phyloP scores from a whole-genome alignment of 2,329 filamentous ascomycete genomes.

The Chaetomiaceae sp. region DNA sequence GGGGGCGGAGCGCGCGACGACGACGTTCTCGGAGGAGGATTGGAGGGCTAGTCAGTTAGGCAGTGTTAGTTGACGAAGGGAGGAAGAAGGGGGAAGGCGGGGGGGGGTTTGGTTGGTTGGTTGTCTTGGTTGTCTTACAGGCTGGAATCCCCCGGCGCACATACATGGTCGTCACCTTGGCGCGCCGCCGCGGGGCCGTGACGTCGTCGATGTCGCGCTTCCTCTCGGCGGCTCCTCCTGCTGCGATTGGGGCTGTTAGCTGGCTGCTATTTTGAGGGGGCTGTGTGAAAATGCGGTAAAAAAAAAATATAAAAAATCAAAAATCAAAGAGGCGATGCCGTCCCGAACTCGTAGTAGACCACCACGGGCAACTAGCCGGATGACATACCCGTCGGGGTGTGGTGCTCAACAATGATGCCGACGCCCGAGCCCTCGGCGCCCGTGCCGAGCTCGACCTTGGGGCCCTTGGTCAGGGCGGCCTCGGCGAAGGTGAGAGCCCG shows the following conservation, averaged over 20 bases:
- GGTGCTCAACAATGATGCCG: constrained; percentile 35
- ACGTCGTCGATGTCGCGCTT: constrained; percentile 22
- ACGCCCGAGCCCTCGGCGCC: constrained; percentile 39
- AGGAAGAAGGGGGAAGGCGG: neutral
- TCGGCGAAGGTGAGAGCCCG: constrained; percentile 44
- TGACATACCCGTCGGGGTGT: constrained; percentile 23
- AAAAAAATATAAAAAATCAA: no score
- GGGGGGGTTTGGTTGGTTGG: neutral
- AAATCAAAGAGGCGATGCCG: no score
- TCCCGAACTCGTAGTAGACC: no score
- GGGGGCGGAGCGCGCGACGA: constrained; percentile 11
- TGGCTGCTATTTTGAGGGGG: no score
- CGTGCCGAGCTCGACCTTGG: constrained; percentile 47
- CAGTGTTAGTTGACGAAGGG: neutral
- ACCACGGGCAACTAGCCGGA: neutral
- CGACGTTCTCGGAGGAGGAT: constrained; percentile 21
- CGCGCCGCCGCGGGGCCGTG: constrained; percentile 33
- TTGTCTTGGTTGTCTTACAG: constrained; percentile 31
- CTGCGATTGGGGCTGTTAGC: no score
- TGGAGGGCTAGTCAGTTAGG: constrained; percentile 27
- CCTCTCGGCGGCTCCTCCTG: constrained; percentile 7
- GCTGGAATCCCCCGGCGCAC: constrained; percentile 41
- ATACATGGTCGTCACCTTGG: constrained; percentile 46
- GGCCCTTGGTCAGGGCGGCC: constrained; percentile 42
- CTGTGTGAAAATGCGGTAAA: no score